Base-by-base conservation (phyloP, 2,329 filamentous ascomycete genomes). In the Cladorrhinum sp. region DNA sequence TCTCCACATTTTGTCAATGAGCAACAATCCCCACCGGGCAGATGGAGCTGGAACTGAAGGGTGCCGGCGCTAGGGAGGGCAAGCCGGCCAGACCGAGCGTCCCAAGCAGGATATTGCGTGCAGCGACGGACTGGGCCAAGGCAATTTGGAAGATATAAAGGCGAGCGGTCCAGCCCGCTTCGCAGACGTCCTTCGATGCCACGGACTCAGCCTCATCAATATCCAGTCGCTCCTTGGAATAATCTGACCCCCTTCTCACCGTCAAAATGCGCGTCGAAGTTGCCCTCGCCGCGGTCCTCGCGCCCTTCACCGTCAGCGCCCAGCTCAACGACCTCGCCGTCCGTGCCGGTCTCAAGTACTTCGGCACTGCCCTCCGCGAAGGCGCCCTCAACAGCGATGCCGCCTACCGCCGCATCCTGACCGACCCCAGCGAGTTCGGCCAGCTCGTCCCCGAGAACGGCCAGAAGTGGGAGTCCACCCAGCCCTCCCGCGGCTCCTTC, bases 331-430 rank as follows among this genome's bases (percentile, higher is more conserved):
- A 79, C 63, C 77, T 85, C 26, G 84, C 85, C 53, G 77, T 80
- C 62, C 77, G 77, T 57, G 81, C 82, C 46, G 85, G 84, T 20
- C 77, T 83, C 63, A 70, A 79, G 64, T 89, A 88, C 75, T 89
- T 88, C 58, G 87, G 87, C 58, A 83, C 84, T 1, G 86, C 86
- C 1, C 84, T 85, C 48, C 84, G 89, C 70, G 86, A 88, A 61
- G 70, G 72, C 2, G 80, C 83, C 64, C 71, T 84, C 36, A 76
- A 74, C 50, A 83, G 55, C 53, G 68, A 89, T 72, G 69, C 73
- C 12, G 68, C 77, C 26, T 90, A 89, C 71, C 73, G 79, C 18
- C 71, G 74, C 20, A 82, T 87, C 62, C 75, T 87, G 48, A 79
- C 78, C 64, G 75, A 86, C 70, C 74, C 69, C 7, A 74, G 76